Base-by-base conservation (phyloP, 441 rosid species). In the Populus hybrid region DNA sequence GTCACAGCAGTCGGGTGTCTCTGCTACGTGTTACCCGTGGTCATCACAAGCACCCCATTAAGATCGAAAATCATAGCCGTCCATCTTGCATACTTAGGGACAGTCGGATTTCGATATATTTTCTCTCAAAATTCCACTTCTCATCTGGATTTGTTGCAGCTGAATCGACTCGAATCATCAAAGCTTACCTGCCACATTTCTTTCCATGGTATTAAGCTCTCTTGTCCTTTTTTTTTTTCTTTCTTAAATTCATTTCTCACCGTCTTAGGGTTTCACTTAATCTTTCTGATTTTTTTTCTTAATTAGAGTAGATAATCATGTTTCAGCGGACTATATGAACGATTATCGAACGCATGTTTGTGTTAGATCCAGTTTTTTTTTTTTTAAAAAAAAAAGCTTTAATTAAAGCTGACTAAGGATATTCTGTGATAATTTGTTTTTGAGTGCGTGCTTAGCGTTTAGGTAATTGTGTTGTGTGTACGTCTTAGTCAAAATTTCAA, bases 11-110 rank as follows among this genome's bases (percentile, higher is more conserved):
- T 46, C 28, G 34, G 70, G 65, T 18, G 35, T 67, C 40, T 65
- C 18, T 6, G 46, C 64, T 3, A 78, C 81, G 77, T 78, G 46
- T 67, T 66, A 18, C 57, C 10, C 20, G 59, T 67, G 73, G 28
- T 73, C 68, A 68, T 65, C 80, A 71, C 80, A 71, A 65, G 28
- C 69, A 65, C 53, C 35, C 21, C 10, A 65, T 28, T 46, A 46
- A 46, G 57, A 46, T 14, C 57, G 57, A 36, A 40, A 20, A 72
- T 67, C 68, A 72, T 8, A 26, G 61, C 81, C 81, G 77, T 78
- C 6, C 11, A 35, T 26, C 36, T 73, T 23, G 68, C 59, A 72
- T 67, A 73, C 26, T 53, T 11, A 23, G 14, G 0, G 30, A 23
- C 26, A 26, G 23, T 28, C 12, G 30, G 30, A 21, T 65, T 65